Evolutionary conservation across 2,329 filamentous ascomycete genomes (phyloP).

Genomic region (Cryphonectria parasitica): DNA sequence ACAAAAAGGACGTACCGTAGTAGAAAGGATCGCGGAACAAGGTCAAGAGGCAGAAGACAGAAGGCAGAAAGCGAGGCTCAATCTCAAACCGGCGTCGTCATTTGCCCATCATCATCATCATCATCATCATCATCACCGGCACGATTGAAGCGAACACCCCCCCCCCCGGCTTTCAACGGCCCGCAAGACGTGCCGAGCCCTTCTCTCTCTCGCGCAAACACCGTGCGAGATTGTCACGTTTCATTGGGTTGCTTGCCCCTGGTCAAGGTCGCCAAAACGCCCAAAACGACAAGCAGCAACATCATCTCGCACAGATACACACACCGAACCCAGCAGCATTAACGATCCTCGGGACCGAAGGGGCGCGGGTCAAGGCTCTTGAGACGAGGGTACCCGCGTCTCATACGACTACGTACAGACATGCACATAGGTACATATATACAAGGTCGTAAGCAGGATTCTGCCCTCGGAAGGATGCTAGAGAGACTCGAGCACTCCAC

Average conservation of each 20-base stretch:
- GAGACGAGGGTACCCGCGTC: neutral
- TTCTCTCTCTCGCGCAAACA: conserved; percentile 1
- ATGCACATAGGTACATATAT: neutral
- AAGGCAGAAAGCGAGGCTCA: neutral
- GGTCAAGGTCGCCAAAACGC: neutral
- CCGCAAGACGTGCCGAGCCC: conserved; percentile 4
- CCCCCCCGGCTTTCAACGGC: neutral
- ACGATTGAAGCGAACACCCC: neutral
- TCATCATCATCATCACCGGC: neutral
- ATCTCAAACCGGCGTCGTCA: neutral
- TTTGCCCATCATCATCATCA: neutral
- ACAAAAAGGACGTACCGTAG: neutral
- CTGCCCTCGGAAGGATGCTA: neutral
- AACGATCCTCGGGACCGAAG: neutral
- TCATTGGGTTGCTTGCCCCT: neutral
- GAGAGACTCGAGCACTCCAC: neutral
- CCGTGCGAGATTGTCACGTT: conserved; percentile 10
- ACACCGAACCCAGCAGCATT: neutral
- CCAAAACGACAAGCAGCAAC: neutral
- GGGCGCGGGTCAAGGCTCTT: neutral
- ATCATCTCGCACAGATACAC: neutral
- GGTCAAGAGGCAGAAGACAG: neutral
- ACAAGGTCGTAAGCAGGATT: neutral
- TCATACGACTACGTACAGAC: neutral
- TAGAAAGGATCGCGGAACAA: neutral